phyloP scores from a whole-genome alignment of 2,329 filamentous ascomycete genomes.

The Aspergillus tamarii region DNA sequence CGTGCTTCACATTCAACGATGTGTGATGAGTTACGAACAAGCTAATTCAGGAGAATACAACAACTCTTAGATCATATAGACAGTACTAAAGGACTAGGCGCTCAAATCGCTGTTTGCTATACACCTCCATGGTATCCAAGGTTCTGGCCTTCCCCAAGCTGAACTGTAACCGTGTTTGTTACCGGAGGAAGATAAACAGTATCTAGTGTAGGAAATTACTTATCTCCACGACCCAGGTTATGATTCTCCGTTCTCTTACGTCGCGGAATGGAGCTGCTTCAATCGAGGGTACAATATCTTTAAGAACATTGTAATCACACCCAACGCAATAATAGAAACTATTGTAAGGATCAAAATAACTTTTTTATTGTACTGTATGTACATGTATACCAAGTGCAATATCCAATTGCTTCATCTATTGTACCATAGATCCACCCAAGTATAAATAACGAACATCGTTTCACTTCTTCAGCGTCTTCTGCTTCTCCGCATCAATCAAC shows the following conservation, averaged over 20 bases:
- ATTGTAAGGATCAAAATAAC: not conserved
- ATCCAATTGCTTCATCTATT: not conserved
- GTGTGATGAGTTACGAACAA: conserved; percentile 7
- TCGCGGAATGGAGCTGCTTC: conserved; percentile 19
- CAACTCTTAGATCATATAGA: not conserved
- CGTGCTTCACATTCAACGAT: not conserved
- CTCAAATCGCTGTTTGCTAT: not conserved
- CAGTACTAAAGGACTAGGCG: not conserved
- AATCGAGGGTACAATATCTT: conserved; percentile 28
- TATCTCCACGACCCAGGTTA: conserved; percentile 32
- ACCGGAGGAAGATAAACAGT: conserved; percentile 44
- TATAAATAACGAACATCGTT: conserved; percentile 7
- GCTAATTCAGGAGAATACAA: conserved; percentile 3
- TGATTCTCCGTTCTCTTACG: conserved; percentile 23
- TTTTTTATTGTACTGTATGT: not conserved
- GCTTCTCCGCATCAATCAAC: conserved; percentile 88
- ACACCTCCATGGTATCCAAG: conserved; percentile 48
- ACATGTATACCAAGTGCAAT: conserved; percentile 1
- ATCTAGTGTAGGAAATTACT: conserved; percentile 28
- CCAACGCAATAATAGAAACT: not conserved
- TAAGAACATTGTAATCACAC: not conserved
- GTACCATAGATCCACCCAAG: conserved; percentile 3
- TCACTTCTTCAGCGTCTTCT: conserved; percentile 69
- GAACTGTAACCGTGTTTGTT: conserved; percentile 50
- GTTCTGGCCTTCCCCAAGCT: conserved; percentile 44